A percentile compares a stretch with the other conserved stretches of the same genome.
Conservation (phyloP, 2,329 filamentous ascomycete species). For the Annulohypoxylon truncatum region DNA sequence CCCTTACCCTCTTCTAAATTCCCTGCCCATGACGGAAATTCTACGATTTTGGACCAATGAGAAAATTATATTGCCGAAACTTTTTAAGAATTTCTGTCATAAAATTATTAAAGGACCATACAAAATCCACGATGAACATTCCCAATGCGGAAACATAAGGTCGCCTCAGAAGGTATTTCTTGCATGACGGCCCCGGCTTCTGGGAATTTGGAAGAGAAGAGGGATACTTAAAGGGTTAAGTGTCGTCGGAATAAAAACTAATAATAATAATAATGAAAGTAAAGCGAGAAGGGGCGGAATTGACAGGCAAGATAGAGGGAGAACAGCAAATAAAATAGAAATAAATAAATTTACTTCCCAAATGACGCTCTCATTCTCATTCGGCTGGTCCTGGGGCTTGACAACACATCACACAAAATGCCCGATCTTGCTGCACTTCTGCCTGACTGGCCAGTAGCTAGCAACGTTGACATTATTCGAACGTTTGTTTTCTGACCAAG, state of each 20-base stretch:
- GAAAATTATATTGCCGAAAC: conserved; percentile 40
- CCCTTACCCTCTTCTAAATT: conserved; percentile 33
- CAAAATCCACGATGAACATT: conserved; percentile 23
- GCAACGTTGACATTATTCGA: conserved; percentile 40
- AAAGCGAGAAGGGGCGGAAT: conserved; percentile 14
- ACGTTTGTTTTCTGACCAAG: conserved; percentile 45
- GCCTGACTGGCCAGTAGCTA: conserved; percentile 56
- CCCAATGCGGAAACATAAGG: conserved; percentile 33
- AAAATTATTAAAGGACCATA: conserved; percentile 16
- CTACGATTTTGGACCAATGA: conserved; percentile 52
- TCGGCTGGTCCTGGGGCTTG: conserved; percentile 52
- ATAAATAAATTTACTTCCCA: conserved; percentile 25
- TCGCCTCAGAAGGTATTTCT: conserved; percentile 34
- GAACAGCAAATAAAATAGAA: conserved; percentile 2
- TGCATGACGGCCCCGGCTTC: conserved; percentile 32
- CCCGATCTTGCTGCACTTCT: conserved; percentile 60
- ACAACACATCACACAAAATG: conserved; percentile 63
- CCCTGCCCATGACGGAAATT: conserved; percentile 40
- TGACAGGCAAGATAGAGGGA: neutral
- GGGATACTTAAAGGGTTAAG: conserved; percentile 24
- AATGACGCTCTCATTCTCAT: conserved; percentile 32
- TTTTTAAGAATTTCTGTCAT: conserved; percentile 41
- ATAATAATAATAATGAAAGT: conserved; percentile 10
- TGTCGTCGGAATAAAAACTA: conserved; percentile 14
- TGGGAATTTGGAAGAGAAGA: conserved; percentile 6